Evolutionary conservation across 2,329 filamentous ascomycete species (phyloP), one percentile per base, ranked within the genome.

Genomic region (Exserohilum rostratum): DNA sequence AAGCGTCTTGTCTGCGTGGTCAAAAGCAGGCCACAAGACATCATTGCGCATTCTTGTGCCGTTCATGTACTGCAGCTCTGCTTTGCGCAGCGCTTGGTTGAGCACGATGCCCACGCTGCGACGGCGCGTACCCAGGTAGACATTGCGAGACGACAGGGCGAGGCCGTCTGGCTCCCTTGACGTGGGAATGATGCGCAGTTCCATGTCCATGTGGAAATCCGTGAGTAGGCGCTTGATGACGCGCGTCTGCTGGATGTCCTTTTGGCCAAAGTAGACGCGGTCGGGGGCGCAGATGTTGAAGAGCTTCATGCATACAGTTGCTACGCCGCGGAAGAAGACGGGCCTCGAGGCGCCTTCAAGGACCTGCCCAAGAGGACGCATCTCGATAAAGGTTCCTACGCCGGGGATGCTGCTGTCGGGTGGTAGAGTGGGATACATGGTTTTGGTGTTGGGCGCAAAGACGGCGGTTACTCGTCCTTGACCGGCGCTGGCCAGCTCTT

Each of bases 181-280:
- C 0, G 95, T 99, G 0, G 85, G 81, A 5, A 88, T 85, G 49
- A 98, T 83, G 29, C 87, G 82, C 7, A 98, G 86, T 18, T 90
- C 80, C 3, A 86, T 89, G 34, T 90, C 85, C 35, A 98, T 76
- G 72, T 92, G 86, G 62, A 99, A 93, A 75, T 99, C 95, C 62
- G 86, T 83, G 29, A 97, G 90, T 85, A 99, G 87, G 39, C 90
- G 86, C 68, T 86, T 87, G 68, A 99, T 90, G 10, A 99, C 85
- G 15, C 96, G 90, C 0, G 92, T 96, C 78, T 99, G 95, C 80
- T 99, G 95, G 17, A 97, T 87, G 74, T 99, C 95, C 78, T 99
- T 99, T 76, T 98, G 95, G 3, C 95, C 95, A 79, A 99, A 97
- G 78, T 96, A 95, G 5, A 91, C 90, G 39, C 84, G 84, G 52